Base-by-base conservation (phyloP, 75 land plant genomes). In the Selaginella moellendorffii region DNA sequence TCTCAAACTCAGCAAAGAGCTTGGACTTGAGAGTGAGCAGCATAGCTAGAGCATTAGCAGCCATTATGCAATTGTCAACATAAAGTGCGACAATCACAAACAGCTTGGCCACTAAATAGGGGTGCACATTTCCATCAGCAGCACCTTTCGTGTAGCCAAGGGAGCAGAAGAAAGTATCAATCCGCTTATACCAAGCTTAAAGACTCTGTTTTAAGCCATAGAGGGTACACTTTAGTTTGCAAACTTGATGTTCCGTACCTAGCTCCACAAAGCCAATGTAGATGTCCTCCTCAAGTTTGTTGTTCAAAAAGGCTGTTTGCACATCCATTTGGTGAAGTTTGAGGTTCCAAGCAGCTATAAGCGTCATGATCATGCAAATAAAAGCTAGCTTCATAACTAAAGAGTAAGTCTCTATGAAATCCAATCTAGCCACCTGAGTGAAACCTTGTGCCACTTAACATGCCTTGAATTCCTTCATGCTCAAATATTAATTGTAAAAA, bases 391-490 rank as follows among this genome's bases (percentile, higher is more conserved):
- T 56, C 59, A 56, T n/a, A 19, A 56, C 8, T 19, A 19, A 19
- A 56, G 59, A 56, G 59, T 21, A 56, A 19, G 59, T 56, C 59
- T 56, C 59, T 21, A 21, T 19, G 59, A 56, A 56, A 56, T 56
- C 59, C 21, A 56, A 8, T 21, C 59, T n/a, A 21, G 19, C 59
- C 21, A 56, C 24, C 59, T 56, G 59, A 56, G 59, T 21, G 21
- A 56, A 56, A 19, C 19, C n/a, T 19, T n/a, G 59, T 21, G 59
- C 59, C 21, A 56, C 59, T n/a, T 8, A 56, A 25, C 59, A 25
- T 21, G 59, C 59, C 24, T 56, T 56, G 59, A 56, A 56, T 19
- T 24, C 9, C 21, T 56, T 24, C 21, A 56, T 8, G 59, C 46
- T 36, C 46, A 36, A 2, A 56, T 56, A 2, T 24, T 2, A 8